Evolutionary conservation across 345 rosid genomes (phyloP), one percentile per base, ranked within the genome.

Genomic region (Iberis pinnata): DNA sequence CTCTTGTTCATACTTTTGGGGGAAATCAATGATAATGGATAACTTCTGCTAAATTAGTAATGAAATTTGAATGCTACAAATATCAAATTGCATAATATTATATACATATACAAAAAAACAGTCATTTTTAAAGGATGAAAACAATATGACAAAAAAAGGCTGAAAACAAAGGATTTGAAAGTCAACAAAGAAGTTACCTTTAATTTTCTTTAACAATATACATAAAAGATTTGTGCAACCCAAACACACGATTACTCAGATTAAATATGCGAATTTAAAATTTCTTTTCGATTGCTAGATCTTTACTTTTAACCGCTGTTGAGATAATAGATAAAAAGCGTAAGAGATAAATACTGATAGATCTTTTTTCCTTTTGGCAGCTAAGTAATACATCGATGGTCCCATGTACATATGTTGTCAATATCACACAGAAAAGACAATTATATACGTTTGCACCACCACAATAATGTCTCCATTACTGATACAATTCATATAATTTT

Each of bases 1-100:
- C 70, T 57, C 63, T 64, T 57, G 57, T 64, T 64, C 63, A 56
- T 64, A 56, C 69, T 64, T 41, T 56, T 64, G 49, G 56, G 20
- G 49, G 27, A 63, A 4, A 54, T 63, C 31, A 43, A 39, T 63
- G 63, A 58, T 42, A 40, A 41, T 46, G 43, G 33, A 15, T 8
- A 27, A 5, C 2, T 29, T 63, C 5, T 12, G 4, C 11, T 20
- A 20, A 20, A 43, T 12, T 22, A 18, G 4, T 56, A 32, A 18
- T 36, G 17, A 13, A 20, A 33, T 2, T 43, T 26, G 39, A 27
- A 59, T n/a, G n/a, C n/a, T n/a, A n/a, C n/a, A n/a, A n/a, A n/a
- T n/a, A n/a, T n/a, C n/a, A n/a, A n/a, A n/a, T n/a, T n/a, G n/a
- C n/a, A n/a, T n/a, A n/a, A n/a, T n/a, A n/a, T n/a, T n/a, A n/a